These are phyloP conservation scores for Candida sphagnicola DNA, from an alignment of 805 yeast genomes.

Conservation along the genomic window DNA sequence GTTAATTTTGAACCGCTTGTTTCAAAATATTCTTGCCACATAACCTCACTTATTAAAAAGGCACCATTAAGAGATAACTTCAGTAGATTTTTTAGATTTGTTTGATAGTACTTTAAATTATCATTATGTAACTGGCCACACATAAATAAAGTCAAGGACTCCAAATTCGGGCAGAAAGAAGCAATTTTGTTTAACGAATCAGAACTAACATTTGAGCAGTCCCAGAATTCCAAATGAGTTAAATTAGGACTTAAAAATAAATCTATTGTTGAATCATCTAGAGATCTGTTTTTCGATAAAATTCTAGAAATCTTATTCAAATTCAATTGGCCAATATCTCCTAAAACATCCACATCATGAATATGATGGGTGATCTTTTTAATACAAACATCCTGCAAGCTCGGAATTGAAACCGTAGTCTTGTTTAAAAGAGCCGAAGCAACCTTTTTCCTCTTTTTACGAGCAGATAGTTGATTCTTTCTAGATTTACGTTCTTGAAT, in stretches of 20 bases:
- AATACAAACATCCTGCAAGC: slow-evolving; percentile 82
- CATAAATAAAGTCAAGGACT: slow-evolving; percentile 69
- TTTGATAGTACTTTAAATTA: slow-evolving; percentile 57
- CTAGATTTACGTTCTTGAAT: slow-evolving; percentile 42
- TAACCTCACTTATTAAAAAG: slow-evolving; percentile 67
- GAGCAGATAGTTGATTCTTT: slow-evolving; percentile 55
- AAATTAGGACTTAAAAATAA: slow-evolving; percentile 65
- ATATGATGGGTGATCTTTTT: slow-evolving; percentile 60
- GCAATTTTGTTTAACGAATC: slow-evolving; percentile 68
- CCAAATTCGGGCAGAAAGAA: slow-evolving; percentile 72
- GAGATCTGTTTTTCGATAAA: slow-evolving; percentile 74
- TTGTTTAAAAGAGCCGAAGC: slow-evolving; percentile 84
- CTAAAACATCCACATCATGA: slow-evolving; percentile 73
- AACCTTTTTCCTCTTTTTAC: slow-evolving; percentile 70
- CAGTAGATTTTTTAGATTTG: slow-evolving; percentile 52
- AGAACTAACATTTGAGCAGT: slow-evolving; percentile 75
- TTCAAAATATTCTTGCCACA: slow-evolving; percentile 78
- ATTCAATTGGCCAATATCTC: slow-evolving; percentile 78
- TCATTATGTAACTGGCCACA: slow-evolving; percentile 90
- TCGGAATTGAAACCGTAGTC: slow-evolving; percentile 57
- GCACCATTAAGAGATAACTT: slow-evolving; percentile 81
- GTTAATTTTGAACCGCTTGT: slow-evolving; percentile 49
- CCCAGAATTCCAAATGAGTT: slow-evolving; percentile 73
- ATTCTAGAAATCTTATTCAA: slow-evolving; percentile 70
- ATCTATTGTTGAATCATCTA: slow-evolving; percentile 66